Evolutionary conservation across 164 flowering plant genomes (phyloP).

Genomic region (Akebia trifoliata): DNA sequence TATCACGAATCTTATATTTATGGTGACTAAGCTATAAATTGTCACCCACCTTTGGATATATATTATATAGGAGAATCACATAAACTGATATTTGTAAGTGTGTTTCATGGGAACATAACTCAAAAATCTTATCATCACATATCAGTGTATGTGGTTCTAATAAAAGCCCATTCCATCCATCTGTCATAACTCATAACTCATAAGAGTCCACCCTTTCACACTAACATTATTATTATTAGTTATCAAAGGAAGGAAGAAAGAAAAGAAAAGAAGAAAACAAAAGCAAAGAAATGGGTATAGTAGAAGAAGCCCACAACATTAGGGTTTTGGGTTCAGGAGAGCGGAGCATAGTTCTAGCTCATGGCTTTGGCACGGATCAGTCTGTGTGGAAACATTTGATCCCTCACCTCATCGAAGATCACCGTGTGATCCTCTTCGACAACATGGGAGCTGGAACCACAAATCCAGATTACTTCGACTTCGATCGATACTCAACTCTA

Average conservation of each 20-base stretch:
- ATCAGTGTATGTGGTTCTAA: too few species aligned
- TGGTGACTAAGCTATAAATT: too few species aligned
- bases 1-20: too few species aligned
- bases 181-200: too few species aligned
- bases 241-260: background rate
- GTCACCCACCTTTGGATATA: too few species aligned
- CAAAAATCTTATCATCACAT: too few species aligned
- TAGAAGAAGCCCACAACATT: slow-evolving; percentile 49
- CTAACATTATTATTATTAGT: too few species aligned
- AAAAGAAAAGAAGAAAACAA: background rate
- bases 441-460: slow-evolving; percentile 62
- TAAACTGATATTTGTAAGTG: too few species aligned
- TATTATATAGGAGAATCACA: too few species aligned
- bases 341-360: slow-evolving; percentile 34
- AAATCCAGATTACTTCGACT: slow-evolving; percentile 61
- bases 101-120: too few species aligned
- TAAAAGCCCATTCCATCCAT: too few species aligned
- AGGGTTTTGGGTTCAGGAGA: slow-evolving; percentile 36
- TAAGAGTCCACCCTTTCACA: too few species aligned
- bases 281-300: slow-evolving; percentile 32
- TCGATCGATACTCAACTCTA: slow-evolving; percentile 46
- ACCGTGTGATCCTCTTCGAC: slow-evolving; percentile 42
- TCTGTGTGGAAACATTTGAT: slow-evolving; percentile 53
- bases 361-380: slow-evolving; percentile 59
- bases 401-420: slow-evolving; percentile 37